Evolutionary conservation across 805 yeast species (phyloP).

Genomic region (Sugiyamaella lignohabitans): DNA sequence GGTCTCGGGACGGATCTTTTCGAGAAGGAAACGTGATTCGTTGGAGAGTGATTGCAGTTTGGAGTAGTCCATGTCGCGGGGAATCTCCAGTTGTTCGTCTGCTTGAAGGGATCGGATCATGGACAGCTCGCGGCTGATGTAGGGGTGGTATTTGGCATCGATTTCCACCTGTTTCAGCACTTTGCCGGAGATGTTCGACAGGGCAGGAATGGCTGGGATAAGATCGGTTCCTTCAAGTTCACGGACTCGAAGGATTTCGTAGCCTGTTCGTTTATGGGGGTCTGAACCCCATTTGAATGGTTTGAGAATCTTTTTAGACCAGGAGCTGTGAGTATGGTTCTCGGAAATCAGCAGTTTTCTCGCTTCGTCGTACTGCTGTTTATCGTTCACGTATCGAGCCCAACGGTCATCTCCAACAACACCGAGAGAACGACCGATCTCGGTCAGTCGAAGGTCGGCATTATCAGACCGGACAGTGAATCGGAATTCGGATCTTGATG

Average conservation of each 20-base stretch:
- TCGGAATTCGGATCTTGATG: conserved; percentile 91
- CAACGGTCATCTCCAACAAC: conserved; percentile 59
- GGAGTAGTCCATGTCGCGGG: conserved; percentile 57
- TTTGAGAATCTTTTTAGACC: conserved; percentile 44
- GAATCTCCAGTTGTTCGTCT: conserved; percentile 73
- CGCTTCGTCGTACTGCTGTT: conserved; percentile 38
- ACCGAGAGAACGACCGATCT: conserved; percentile 57
- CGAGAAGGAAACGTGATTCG: conserved; percentile 65
- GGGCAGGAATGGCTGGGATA: conserved; percentile 33
- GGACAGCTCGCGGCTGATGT: conserved; percentile 63
- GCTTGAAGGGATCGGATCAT: conserved; percentile 72
- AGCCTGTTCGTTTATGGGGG: conserved; percentile 51
- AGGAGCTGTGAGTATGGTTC: conserved; percentile 48
- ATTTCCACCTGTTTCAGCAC: conserved; percentile 62
- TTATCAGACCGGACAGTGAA: conserved; percentile 87
- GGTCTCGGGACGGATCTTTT: conserved; percentile 75
- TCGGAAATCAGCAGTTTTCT: conserved; percentile 41
- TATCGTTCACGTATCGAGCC: conserved; percentile 41
- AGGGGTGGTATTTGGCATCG: conserved; percentile 79
- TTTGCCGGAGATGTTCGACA: conserved; percentile 33
- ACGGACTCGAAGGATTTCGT: conserved; percentile 60
- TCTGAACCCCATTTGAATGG: conserved; percentile 31
- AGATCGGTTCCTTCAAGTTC: conserved; percentile 29
- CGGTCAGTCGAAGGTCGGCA: conserved; percentile 82
- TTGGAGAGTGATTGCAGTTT: conserved; percentile 57